Percentiles rank a stretch among this genome's conserved stretches.
Evolutionary conservation across 2,329 filamentous ascomycete genomes (phyloP).

Genomic region (Phoma herbarum): DNA sequence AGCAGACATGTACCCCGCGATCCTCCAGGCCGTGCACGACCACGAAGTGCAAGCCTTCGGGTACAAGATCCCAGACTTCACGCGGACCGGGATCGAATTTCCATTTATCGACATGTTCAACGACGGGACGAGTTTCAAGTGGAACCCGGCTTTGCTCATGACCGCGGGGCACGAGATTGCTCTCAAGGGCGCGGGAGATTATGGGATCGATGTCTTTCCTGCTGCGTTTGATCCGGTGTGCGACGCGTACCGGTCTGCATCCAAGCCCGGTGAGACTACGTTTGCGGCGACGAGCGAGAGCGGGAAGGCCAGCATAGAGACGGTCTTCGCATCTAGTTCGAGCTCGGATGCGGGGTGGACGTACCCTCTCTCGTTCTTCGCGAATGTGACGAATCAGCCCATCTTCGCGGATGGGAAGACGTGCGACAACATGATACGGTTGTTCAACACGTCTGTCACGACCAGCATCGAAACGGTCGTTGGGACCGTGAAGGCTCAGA

Average conservation of each 20-base stretch:
- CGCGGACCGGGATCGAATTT: slow-evolving; percentile 62
- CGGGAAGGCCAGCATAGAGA: slow-evolving; percentile 22
- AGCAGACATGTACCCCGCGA: slow-evolving; percentile 62
- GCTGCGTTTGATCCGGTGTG: slow-evolving; percentile 59
- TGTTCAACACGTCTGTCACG: slow-evolving; percentile 59
- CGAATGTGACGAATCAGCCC: slow-evolving; percentile 65
- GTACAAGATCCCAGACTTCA: slow-evolving; percentile 59
- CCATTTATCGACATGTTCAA: slow-evolving; percentile 64
- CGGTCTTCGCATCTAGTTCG: slow-evolving; percentile 24
- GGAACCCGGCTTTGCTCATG: slow-evolving; percentile 60
- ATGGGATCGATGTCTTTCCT: slow-evolving; percentile 57
- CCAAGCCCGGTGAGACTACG: slow-evolving; percentile 21
- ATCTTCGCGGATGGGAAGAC: slow-evolving; percentile 53
- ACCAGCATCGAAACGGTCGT: slow-evolving; percentile 46
- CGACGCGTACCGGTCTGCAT: slow-evolving; percentile 56
- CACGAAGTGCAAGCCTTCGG: slow-evolving; percentile 60
- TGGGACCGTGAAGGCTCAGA: slow-evolving; percentile 43
- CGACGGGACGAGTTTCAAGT: slow-evolving; percentile 63
- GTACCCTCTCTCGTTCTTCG: slow-evolving; percentile 56
- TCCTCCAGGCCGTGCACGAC: slow-evolving; percentile 61
- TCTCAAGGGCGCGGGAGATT: slow-evolving; percentile 56
- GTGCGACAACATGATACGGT: slow-evolving; percentile 57
- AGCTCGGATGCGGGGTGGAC: slow-evolving; percentile 22
- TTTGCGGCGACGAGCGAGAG: slow-evolving; percentile 31
- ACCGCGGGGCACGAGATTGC: slow-evolving; percentile 55